A percentile compares a stretch with the other conserved stretches of the same genome.
These are phyloP conservation scores for Diaporthe citrichinensis DNA, from an alignment of 2,329 filamentous ascomycete species.

Conservation along the genomic window DNA sequence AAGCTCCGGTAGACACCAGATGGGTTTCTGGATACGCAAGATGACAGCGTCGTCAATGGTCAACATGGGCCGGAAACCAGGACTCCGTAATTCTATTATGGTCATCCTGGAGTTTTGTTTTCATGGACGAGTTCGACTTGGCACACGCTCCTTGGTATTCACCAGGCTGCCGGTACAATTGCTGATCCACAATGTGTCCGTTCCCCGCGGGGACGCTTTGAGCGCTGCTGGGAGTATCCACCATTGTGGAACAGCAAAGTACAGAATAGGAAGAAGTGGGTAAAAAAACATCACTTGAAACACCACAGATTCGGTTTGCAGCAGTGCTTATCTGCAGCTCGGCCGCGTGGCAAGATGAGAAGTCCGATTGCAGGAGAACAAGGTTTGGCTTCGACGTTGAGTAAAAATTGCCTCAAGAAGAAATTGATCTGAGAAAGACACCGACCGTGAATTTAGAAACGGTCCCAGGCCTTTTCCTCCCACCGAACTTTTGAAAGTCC, in stretches of 20 bases:
- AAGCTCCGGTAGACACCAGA: background rate
- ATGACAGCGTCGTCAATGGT: background rate
- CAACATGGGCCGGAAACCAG: slow-evolving; percentile 16
- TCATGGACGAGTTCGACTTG: slow-evolving; percentile 4
- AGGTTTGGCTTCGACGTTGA: background rate
- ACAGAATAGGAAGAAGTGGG: background rate
- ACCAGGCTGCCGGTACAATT: slow-evolving; percentile 9
- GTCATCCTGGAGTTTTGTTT: background rate
- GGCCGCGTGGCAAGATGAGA: background rate
- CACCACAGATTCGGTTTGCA: background rate
- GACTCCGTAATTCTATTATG: slow-evolving; percentile 18
- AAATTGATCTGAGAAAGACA: no score
- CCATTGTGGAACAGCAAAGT: slow-evolving; percentile 14
- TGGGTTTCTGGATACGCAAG: slow-evolving; percentile 15
- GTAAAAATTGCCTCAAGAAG: background rate
- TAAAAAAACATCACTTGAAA: slow-evolving; percentile 19
- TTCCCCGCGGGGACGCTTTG: slow-evolving; percentile 20
- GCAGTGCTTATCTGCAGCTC: background rate
- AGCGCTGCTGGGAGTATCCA: slow-evolving; percentile 13
- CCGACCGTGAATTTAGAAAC: background rate
- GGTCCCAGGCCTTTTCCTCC: background rate
- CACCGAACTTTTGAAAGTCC: background rate
- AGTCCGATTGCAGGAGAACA: background rate
- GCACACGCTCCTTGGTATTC: background rate
- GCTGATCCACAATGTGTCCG: slow-evolving; percentile 15